Conservation (phyloP, 108 stramenopile species). For the Cylindrotheca fusiformis region DNA sequence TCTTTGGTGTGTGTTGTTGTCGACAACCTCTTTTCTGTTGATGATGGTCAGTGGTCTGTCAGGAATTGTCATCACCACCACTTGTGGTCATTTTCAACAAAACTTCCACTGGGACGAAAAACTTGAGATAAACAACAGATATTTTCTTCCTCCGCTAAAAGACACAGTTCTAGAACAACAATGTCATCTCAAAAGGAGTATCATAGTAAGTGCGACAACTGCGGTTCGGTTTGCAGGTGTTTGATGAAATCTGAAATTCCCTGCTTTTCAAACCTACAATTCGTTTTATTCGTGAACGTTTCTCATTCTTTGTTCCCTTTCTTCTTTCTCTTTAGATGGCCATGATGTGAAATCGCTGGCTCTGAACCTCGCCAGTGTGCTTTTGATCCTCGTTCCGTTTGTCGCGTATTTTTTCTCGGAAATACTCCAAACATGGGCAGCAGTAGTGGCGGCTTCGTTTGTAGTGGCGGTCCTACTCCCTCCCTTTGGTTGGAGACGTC, state of each 20-base stretch:
- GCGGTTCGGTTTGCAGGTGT: too few relatives aligned
- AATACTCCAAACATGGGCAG: constrained; percentile 16
- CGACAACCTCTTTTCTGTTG: too few relatives aligned
- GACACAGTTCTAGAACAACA: constrained; percentile 1
- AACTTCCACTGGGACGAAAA: too few relatives aligned
- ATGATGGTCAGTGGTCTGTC: too few relatives aligned
- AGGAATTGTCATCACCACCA: too few relatives aligned
- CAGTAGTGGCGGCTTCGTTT: constrained; percentile 38
- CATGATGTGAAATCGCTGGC: constrained; percentile 74
- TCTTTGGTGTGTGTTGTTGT: too few relatives aligned
- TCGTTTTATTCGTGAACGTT: background rate
- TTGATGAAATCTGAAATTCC: too few relatives aligned
- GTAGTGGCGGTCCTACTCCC: constrained; percentile 57
- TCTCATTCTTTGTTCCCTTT: background rate
- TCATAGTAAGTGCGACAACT: too few relatives aligned
- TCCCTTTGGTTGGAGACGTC: constrained; percentile 74
- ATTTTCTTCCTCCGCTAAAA: background rate
- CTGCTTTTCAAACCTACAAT: too few relatives aligned
- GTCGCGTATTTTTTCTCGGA: constrained; percentile 43
- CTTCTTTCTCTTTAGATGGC: constrained; percentile 26
- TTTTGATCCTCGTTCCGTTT: constrained; percentile 69
- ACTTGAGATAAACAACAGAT: too few relatives aligned
- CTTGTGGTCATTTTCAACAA: too few relatives aligned
- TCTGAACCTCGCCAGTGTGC: constrained; percentile 55
- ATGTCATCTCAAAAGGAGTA: too few relatives aligned